These are phyloP conservation scores for Croton laevigatus DNA, from an alignment of 441 rosid species.

Conservation along the genomic window DNA sequence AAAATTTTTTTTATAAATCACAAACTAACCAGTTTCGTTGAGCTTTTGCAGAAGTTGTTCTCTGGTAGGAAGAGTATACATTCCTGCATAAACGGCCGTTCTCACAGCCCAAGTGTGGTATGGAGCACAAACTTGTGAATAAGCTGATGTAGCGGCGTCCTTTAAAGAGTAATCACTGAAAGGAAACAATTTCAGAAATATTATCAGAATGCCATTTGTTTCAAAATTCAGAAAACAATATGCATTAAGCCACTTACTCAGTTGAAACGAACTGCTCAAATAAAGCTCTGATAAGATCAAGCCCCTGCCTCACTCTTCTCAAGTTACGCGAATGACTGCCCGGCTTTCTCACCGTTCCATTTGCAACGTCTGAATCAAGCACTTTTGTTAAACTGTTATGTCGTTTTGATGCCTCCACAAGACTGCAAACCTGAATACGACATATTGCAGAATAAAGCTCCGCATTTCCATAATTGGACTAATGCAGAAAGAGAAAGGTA, in stretches of 20 bases:
- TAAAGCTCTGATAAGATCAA: conserved; percentile 80
- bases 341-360: conserved; percentile 56
- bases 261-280: conserved; percentile 68
- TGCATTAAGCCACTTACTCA: conserved; percentile 32
- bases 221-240: no score
- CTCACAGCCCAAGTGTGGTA: conserved; percentile 85
- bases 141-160: conserved; percentile 87
- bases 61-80: conserved; percentile 86
- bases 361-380: conserved; percentile 58
- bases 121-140: conserved; percentile 82
- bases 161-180: conserved; percentile 58
- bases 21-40: conserved; percentile 60
- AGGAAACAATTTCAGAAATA: not conserved
- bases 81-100: conserved; percentile 89
- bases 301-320: conserved; percentile 89
- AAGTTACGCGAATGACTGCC: conserved; percentile 86
- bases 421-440: conserved; percentile 46
- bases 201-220: not conserved
- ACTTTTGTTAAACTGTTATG: conserved; percentile 46
- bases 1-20: not conserved
- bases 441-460: not conserved
- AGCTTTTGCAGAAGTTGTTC: conserved; percentile 74
- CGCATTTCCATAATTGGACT: not conserved
- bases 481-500: no score
- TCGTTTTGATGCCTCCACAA: conserved; percentile 65